Evolutionary conservation across 2,329 filamentous ascomycete species (phyloP).

Genomic region (Xylaria hypoxylon): DNA sequence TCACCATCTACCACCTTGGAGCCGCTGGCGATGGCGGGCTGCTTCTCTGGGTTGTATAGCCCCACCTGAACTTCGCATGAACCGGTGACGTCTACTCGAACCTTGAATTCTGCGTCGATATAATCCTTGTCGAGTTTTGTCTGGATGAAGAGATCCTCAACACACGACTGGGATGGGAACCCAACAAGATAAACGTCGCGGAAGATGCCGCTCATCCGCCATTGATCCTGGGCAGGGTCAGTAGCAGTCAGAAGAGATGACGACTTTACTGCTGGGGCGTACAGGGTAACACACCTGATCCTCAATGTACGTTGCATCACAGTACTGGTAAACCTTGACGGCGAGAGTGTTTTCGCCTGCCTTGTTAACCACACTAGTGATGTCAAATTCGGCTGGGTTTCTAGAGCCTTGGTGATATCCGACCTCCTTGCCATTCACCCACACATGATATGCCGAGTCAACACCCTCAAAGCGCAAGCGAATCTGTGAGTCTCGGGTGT

Average conservation of each 20-base stretch:
- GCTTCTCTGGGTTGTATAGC: constrained; percentile 55
- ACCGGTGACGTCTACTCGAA: constrained; percentile 53
- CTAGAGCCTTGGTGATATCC: constrained; percentile 72
- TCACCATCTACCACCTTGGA: constrained; percentile 54
- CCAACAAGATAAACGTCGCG: constrained; percentile 70
- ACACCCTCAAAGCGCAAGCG: constrained; percentile 72
- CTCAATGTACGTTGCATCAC: constrained; percentile 71
- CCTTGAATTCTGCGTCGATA: constrained; percentile 60
- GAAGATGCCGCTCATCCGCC: constrained; percentile 65
- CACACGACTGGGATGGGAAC: constrained; percentile 64
- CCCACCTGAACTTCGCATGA: constrained; percentile 32
- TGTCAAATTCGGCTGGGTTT: constrained; percentile 72
- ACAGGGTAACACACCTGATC: constrained; percentile 55
- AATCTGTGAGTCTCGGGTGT: constrained; percentile 57
- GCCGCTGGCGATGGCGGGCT: constrained; percentile 67
- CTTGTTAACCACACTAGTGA: constrained; percentile 59
- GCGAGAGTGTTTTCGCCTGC: constrained; percentile 61
- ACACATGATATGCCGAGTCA: constrained; percentile 71
- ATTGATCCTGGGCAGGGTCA: constrained; percentile 61
- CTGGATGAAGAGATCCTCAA: constrained; percentile 67
- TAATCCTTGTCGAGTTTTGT: constrained; percentile 65
- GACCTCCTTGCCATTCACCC: constrained; percentile 68
- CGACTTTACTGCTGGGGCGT: too few relatives aligned
- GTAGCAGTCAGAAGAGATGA: neutral
- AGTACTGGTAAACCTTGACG: constrained; percentile 71